Evolutionary conservation across 352 stramenopile species (phyloP).

Genomic region (Chrysophaeum taylorii): DNA sequence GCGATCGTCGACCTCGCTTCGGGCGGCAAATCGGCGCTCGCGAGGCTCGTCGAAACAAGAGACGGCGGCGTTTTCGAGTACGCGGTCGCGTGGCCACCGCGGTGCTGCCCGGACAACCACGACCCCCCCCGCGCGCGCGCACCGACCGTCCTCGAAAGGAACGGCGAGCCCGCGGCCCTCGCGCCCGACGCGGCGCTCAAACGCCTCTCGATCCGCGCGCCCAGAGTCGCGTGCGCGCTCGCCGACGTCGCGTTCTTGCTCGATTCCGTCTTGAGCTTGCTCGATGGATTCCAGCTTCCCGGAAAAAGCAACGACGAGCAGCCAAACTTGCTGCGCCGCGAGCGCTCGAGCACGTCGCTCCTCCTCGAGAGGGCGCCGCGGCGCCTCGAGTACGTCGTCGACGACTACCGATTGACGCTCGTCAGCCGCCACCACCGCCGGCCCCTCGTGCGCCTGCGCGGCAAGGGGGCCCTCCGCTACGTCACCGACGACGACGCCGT

Average conservation of each 20-base stretch:
- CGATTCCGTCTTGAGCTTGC: not conserved
- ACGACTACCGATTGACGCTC: not conserved
- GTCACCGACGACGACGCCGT: not conserved
- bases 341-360: too few species aligned
- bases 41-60: not conserved
- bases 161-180: not conserved
- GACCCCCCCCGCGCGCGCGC: not conserved
- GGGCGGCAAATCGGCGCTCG: not conserved
- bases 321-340: too few species aligned
- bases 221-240: not conserved
- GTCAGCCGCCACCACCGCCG: not conserved
- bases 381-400: not conserved
- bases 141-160: not conserved
- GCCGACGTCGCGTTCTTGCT: not conserved
- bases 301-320: not conserved
- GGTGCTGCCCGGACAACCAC: not conserved
- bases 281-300: not conserved
- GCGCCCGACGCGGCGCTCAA: constrained; percentile 4
- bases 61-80: constrained; percentile 9
- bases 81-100: not conserved
- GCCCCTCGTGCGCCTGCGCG: not conserved
- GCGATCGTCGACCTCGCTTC: not conserved
- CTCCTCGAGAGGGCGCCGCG: too few species aligned
- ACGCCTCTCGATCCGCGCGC: not conserved
- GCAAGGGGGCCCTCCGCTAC: not conserved